A percentile compares a stretch with the other conserved stretches of the same genome.
Conservation (phyloP, 1,284 basidiomycete species). For the Tylopilus orsonianus region DNA sequence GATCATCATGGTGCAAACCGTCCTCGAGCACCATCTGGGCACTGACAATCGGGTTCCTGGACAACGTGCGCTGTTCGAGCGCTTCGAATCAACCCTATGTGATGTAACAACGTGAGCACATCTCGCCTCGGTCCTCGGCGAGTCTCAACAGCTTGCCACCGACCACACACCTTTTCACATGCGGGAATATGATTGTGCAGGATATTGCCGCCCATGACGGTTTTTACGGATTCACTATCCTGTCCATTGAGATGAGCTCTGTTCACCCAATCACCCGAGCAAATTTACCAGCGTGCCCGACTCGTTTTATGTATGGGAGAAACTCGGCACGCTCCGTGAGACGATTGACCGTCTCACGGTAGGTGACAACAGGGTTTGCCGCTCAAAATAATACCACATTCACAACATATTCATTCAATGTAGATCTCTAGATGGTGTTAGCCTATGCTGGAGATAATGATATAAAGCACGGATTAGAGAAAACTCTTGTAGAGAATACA, state of each 20-base stretch:
- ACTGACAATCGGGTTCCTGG: slow-evolving; percentile 88
- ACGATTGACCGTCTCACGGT: slow-evolving; percentile 97
- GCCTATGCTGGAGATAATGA: slow-evolving; percentile 99
- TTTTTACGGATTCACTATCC: slow-evolving; percentile 86
- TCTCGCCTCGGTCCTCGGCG: not conserved
- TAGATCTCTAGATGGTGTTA: slow-evolving; percentile 99
- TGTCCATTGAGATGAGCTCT: slow-evolving; percentile 81
- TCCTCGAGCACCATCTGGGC: too few relatives aligned
- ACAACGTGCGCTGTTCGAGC: slow-evolving; percentile 86
- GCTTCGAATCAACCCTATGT: slow-evolving; percentile 92
- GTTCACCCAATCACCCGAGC: slow-evolving; percentile 91
- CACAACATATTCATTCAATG: slow-evolving; percentile 97
- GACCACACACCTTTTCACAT: slow-evolving; percentile 76
- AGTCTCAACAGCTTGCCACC: not conserved
- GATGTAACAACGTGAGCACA: not conserved
- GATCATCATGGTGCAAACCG: slow-evolving; percentile 95
- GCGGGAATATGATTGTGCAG: slow-evolving; percentile 93
- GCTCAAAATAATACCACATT: slow-evolving; percentile 93
- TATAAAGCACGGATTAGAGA: slow-evolving; percentile 46
- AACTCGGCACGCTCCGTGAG: slow-evolving; percentile 80
- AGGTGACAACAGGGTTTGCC: slow-evolving; percentile 97
- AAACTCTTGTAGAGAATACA: not conserved
- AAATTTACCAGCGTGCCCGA: slow-evolving; percentile 96
- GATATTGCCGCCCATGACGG: slow-evolving; percentile 91
- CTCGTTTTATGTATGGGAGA: slow-evolving; percentile 97